Evolutionary conservation across 73 alveolate genomes (phyloP).

Genomic region (Uronychia setigera): DNA sequence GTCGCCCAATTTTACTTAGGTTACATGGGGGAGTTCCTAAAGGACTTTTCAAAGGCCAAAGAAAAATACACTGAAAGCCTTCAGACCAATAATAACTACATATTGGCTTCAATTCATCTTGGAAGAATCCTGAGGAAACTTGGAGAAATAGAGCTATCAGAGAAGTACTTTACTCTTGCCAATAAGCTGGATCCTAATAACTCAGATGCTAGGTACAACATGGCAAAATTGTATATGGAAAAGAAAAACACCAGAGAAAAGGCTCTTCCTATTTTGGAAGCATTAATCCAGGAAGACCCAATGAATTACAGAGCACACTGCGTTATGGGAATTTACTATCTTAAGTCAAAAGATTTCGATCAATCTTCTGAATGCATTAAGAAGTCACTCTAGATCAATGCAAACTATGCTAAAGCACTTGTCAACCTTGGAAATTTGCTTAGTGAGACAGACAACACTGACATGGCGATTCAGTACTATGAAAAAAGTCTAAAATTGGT

Average conservation of each 20-base stretch:
- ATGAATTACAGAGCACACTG: conserved; percentile 62
- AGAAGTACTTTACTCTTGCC: conserved; percentile 77
- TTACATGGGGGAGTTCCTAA: neutral
- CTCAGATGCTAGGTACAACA: conserved; percentile 64
- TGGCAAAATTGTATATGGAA: conserved; percentile 64
- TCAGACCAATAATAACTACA: neutral
- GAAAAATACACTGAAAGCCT: conserved; percentile 39
- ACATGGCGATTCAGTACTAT: conserved; percentile 66
- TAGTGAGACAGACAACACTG: conserved; percentile 71
- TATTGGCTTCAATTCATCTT: conserved; percentile 67
- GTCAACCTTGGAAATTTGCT: conserved; percentile 72
- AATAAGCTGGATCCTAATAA: conserved; percentile 70
- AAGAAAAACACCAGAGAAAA: conserved; percentile 57
- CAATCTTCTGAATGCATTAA: conserved; percentile 66
- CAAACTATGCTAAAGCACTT: conserved; percentile 52
- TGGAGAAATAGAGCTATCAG: conserved; percentile 70
- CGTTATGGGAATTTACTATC: conserved; percentile 61
- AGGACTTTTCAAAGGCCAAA: conserved; percentile 15
- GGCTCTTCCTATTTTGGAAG: conserved; percentile 53
- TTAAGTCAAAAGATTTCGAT: conserved; percentile 60
- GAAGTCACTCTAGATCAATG: conserved; percentile 52
- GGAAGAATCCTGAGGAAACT: conserved; percentile 69
- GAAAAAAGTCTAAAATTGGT: conserved; percentile 63
- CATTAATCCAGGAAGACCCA: conserved; percentile 57
- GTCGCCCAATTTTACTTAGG: neutral